Conservation (phyloP, 164 flowering plant species). For the Stephania yunnanensis region DNA sequence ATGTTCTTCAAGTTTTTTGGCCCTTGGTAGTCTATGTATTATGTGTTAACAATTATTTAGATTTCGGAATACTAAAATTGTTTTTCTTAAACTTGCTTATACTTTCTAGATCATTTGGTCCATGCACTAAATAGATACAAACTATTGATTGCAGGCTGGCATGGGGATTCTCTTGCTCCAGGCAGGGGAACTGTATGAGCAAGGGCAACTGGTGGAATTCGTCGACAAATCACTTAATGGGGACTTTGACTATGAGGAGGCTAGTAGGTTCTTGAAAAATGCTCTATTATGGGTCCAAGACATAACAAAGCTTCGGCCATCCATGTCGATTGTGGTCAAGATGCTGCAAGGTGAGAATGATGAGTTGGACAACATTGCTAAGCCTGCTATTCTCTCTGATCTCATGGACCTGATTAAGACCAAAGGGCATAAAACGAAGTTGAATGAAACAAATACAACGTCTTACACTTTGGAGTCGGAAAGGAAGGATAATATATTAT, state of each 20-base stretch:
- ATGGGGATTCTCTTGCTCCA: constrained; percentile 25
- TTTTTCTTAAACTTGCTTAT: no score
- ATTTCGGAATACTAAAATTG: no score
- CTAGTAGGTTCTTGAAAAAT: constrained; percentile 55
- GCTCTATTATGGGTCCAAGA: constrained; percentile 87
- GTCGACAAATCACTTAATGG: constrained; percentile 55
- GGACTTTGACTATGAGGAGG: constrained; percentile 61
- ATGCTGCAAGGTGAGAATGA: constrained; percentile 46
- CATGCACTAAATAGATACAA: no score
- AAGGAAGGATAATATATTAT: no score
- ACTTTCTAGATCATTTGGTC: no score
- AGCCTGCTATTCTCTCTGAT: constrained; percentile 69
- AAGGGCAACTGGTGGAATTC: constrained; percentile 39
- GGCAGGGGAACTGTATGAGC: constrained; percentile 69
- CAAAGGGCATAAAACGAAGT: constrained; percentile 15
- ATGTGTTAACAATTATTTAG: no score
- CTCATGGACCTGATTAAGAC: constrained; percentile 73
- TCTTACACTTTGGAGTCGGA: neutral
- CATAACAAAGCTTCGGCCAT: constrained; percentile 63
- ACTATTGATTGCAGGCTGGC: neutral
- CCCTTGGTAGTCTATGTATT: no score
- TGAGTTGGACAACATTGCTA: constrained; percentile 37
- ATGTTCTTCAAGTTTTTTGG: no score
- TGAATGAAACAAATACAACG: neutral
- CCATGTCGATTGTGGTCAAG: constrained; percentile 71